Conservation (phyloP, 176 grass and related monocot genomes). For the Avena sativa region DNA sequence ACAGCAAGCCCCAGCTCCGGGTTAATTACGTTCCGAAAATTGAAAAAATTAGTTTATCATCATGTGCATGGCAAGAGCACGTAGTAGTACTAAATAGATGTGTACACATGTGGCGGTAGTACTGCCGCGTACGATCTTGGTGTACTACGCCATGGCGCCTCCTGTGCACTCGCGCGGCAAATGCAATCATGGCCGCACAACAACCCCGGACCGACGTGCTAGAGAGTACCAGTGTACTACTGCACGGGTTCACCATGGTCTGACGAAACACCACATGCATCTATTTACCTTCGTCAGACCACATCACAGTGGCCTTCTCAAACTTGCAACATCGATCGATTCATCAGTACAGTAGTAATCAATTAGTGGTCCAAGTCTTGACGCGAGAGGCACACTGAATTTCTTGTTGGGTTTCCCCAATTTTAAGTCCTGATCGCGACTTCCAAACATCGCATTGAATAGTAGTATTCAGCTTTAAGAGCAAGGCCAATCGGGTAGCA, state of each 20-base stretch:
- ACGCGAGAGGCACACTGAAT: not conserved
- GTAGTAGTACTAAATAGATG: not conserved
- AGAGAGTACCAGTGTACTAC: not conserved
- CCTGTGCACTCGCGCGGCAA: not conserved
- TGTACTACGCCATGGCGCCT: not conserved
- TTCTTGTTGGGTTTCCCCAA: not conserved
- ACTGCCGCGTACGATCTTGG: not conserved
- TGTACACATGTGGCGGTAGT: not conserved
- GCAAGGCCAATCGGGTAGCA: no score
- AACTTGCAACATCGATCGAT: not conserved
- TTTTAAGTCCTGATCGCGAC: not conserved
- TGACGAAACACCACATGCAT: not conserved
- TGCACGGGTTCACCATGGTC: not conserved
- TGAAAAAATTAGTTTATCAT: not conserved
- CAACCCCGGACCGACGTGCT: not conserved
- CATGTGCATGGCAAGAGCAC: not conserved
- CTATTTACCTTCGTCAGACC: not conserved
- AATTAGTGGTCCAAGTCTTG: not conserved
- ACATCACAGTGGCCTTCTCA: not conserved
- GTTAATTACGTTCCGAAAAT: not conserved
- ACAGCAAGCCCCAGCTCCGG: not conserved
- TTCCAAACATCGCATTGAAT: not conserved
- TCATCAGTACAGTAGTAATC: not conserved
- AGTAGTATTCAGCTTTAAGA: no score
- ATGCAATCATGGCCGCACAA: slow-evolving; percentile 9